A percentile compares a stretch with the other conserved stretches of the same genome.
Conservation (phyloP, 2,329 filamentous ascomycete genomes). For the Ophiostoma pallidulum region DNA sequence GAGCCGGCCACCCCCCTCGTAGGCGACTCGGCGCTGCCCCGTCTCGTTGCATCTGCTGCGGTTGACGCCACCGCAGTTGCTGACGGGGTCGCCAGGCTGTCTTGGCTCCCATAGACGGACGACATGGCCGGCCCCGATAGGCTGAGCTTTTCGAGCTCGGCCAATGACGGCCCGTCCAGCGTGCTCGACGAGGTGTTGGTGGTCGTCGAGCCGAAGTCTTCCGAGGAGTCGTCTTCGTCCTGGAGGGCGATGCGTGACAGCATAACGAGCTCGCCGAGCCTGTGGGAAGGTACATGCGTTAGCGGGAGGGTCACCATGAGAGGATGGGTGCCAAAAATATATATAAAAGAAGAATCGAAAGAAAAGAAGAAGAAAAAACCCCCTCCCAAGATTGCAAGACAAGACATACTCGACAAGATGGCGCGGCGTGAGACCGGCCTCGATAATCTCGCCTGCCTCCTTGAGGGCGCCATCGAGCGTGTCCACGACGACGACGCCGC, state of each 20-base stretch:
- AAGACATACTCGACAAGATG: constrained; percentile 65
- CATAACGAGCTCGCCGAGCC: constrained; percentile 69
- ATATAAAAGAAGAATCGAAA: not conserved
- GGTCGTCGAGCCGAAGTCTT: not conserved
- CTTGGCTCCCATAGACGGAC: constrained; percentile 6
- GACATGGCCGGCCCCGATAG: constrained; percentile 12
- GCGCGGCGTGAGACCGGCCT: constrained; percentile 60
- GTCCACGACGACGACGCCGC: constrained; percentile 61
- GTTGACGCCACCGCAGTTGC: too few species aligned
- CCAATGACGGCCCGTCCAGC: constrained; percentile 2
- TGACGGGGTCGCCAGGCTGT: too few species aligned
- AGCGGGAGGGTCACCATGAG: too few species aligned
- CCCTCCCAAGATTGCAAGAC: not conserved
- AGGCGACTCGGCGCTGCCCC: too few species aligned
- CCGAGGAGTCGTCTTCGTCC: constrained; percentile 25
- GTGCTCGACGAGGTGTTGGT: too few species aligned
- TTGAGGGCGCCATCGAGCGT: constrained; percentile 69
- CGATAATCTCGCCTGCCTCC: constrained; percentile 79
- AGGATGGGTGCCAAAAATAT: too few species aligned
- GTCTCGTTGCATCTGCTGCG: too few species aligned
- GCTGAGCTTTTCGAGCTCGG: constrained; percentile 12
- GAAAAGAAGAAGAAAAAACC: not conserved
- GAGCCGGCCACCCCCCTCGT: not conserved
- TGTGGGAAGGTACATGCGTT: too few species aligned
- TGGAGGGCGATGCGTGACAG: constrained; percentile 37